Percentiles rank a stretch among this genome's conserved stretches.
Conservation (phyloP, 805 yeast species). For the Blastobotrys mokoenaii region DNA sequence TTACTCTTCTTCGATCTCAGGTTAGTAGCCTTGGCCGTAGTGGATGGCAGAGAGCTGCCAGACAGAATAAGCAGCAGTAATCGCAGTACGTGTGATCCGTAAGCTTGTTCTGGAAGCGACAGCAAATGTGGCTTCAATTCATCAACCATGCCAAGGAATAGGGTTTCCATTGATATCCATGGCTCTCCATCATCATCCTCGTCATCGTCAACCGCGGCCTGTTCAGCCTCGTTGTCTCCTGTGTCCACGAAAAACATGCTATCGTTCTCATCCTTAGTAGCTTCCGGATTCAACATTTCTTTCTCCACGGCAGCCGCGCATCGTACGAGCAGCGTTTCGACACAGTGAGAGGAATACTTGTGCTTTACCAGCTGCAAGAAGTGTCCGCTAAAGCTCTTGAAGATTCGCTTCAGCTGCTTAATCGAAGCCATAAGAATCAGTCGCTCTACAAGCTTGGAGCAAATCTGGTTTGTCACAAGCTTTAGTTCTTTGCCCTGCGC, state of each 20-base stretch:
- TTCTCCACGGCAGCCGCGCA: constrained; percentile 67
- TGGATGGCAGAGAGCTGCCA: constrained; percentile 71
- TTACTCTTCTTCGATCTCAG: constrained; percentile 77
- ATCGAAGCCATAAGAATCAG: constrained; percentile 60
- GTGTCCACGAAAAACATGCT: not conserved
- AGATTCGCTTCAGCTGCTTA: constrained; percentile 55
- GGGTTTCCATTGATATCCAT: constrained; percentile 46
- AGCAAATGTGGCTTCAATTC: constrained; percentile 56
- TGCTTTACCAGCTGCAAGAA: constrained; percentile 73
- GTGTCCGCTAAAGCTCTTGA: constrained; percentile 62
- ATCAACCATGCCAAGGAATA: constrained; percentile 54
- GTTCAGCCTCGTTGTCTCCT: constrained; percentile 23
- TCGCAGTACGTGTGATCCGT: constrained; percentile 83
- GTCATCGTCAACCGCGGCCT: constrained; percentile 23
- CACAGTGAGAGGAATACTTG: constrained; percentile 87
- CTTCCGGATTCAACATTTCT: constrained; percentile 42
- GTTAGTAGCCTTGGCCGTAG: constrained; percentile 54
- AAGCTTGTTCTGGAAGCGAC: constrained; percentile 61
- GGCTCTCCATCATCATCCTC: constrained; percentile 17
- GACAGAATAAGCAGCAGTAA: constrained; percentile 60
- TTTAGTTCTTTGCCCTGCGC: constrained; percentile 83
- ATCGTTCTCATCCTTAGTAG: constrained; percentile 11
- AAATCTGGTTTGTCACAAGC: constrained; percentile 86
- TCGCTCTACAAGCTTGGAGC: constrained; percentile 88
- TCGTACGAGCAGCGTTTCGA: constrained; percentile 75